These are phyloP conservation scores for Pterulicium gracile DNA, from an alignment of 1,284 basidiomycete genomes.

Conservation along the genomic window DNA sequence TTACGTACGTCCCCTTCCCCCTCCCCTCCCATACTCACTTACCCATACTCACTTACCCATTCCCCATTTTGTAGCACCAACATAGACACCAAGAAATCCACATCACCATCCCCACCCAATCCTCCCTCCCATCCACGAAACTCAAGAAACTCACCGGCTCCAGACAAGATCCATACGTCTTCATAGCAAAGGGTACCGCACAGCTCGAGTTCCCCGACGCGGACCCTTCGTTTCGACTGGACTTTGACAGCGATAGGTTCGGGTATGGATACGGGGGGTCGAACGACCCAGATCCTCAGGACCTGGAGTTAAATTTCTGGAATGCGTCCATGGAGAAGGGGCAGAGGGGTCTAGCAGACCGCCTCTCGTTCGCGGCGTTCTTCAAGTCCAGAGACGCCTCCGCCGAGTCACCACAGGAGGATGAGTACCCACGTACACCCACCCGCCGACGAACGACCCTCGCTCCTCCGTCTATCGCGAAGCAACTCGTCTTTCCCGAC, in stretches of 20 bases:
- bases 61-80: too few species aligned
- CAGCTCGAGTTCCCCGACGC: neutral
- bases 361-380: neutral
- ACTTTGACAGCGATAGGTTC: neutral
- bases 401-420: too few species aligned
- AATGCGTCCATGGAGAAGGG: neutral
- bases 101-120: neutral
- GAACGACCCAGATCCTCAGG: neutral
- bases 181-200: neutral
- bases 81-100: neutral
- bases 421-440: too few species aligned
- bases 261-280: neutral
- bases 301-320: neutral
- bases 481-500: neutral
- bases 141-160: neutral
- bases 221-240: neutral
- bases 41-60: too few species aligned
- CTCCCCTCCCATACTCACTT: neutral
- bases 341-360: neutral
- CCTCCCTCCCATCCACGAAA: too few species aligned
- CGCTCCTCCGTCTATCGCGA: too few species aligned
- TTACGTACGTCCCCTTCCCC: neutral
- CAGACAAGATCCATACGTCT: neutral
- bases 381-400: neutral
- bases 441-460: too few species aligned